A percentile compares a stretch with the other conserved stretches of the same genome.
phyloP scores from a whole-genome alignment of 192 early-diverging fungal genomes.

The Chytriomyces hyalinus region DNA sequence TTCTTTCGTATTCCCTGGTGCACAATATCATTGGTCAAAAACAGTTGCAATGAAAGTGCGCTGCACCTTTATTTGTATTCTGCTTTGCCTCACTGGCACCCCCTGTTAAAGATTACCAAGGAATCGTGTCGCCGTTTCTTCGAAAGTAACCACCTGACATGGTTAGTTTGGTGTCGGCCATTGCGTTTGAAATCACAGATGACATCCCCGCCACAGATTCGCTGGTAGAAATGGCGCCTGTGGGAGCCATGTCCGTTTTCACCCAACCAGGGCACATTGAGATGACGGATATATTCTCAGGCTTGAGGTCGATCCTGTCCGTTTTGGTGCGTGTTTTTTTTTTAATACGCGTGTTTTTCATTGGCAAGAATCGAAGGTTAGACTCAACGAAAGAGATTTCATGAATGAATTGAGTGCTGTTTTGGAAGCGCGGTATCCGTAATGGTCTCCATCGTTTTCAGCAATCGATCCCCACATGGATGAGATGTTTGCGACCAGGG shows the following conservation, averaged over 20 bases:
- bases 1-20: too few species aligned
- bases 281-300: slow-evolving; percentile 1
- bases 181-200: slow-evolving; percentile 31
- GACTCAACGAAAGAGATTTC: slow-evolving; percentile 21
- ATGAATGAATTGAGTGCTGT: slow-evolving; percentile 36
- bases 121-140: slow-evolving; percentile 34
- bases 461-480: slow-evolving; percentile 37
- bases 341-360: too few species aligned
- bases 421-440: slow-evolving; percentile 40
- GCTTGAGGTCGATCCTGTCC: slow-evolving; percentile 17
- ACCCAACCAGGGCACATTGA: slow-evolving; percentile 41
- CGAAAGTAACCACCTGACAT: slow-evolving; percentile 13
- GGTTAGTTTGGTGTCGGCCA: background rate
- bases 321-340: background rate
- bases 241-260: slow-evolving; percentile 35
- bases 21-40: too few species aligned
- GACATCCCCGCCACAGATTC: slow-evolving; percentile 36
- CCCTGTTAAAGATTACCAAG: slow-evolving; percentile 45
- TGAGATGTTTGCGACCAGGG: slow-evolving; percentile 27
- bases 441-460: slow-evolving; percentile 29
- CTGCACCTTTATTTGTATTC: too few species aligned
- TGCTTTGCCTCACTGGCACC: too few species aligned
- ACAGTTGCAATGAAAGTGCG: too few species aligned
- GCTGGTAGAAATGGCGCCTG: slow-evolving; percentile 29
- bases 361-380: background rate